Evolutionary conservation across 2,329 filamentous ascomycete genomes (phyloP).

Genomic region (Aureobasidium sp.): DNA sequence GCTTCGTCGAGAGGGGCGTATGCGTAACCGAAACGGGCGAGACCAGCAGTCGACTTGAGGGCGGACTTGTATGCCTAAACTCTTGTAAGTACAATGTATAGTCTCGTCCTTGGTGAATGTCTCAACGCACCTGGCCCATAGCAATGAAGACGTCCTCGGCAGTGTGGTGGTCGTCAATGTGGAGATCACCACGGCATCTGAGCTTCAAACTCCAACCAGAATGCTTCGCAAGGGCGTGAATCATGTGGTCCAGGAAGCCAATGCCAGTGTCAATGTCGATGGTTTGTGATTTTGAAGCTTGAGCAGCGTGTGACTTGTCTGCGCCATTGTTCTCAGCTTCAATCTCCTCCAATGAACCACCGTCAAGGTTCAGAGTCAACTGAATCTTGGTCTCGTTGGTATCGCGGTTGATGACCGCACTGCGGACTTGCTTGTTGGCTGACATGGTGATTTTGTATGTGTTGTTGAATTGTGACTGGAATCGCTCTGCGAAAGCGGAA

Average conservation of each 20-base stretch:
- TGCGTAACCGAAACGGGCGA: constrained; percentile 83
- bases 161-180: constrained; percentile 98
- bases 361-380: constrained; percentile 86
- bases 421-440: constrained; percentile 41
- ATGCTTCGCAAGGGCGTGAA: constrained; percentile 94
- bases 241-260: constrained; percentile 97
- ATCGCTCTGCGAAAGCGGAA: not conserved
- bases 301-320: constrained; percentile 64
- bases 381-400: constrained; percentile 99
- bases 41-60: constrained; percentile 66
- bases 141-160: constrained; percentile 93
- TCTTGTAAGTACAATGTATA: not conserved
- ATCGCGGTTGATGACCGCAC: constrained; percentile 71
- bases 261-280: constrained; percentile 90
- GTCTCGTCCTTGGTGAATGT: too few relatives aligned
- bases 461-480: not conserved
- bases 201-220: constrained; percentile 85
- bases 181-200: constrained; percentile 76
- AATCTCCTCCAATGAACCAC: constrained; percentile 57
- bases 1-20: constrained; percentile 95
- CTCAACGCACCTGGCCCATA: constrained; percentile 50
- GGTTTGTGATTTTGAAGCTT: constrained; percentile 73
- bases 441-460: constrained; percentile 17
- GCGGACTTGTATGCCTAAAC: constrained; percentile 64
- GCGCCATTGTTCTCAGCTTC: constrained; percentile 31